phyloP scores from a whole-genome alignment of 306 rosid species.

The Fragaria vesca region DNA sequence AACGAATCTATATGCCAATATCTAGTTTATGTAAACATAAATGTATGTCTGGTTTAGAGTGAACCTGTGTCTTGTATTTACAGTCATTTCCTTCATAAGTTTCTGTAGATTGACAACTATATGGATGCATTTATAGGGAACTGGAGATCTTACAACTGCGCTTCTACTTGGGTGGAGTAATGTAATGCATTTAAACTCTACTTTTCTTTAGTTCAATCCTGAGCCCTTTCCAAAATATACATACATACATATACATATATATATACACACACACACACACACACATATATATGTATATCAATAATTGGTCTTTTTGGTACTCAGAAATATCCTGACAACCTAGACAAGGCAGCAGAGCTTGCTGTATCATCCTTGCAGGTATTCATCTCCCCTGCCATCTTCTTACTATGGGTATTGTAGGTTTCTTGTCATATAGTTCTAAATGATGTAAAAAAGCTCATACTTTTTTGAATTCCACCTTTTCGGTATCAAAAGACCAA shows the following conservation, averaged over 20 bases:
- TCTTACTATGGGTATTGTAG: neutral
- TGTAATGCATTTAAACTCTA: conserved; percentile 46
- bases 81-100: neutral
- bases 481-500: neutral
- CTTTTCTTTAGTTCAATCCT: conserved; percentile 15
- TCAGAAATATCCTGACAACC: conserved; percentile 72
- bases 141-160: conserved; percentile 88
- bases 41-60: neutral
- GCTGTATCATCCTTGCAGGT: conserved; percentile 91
- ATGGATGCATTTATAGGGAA: conserved; percentile 57
- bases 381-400: neutral
- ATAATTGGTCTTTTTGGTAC: conserved; percentile 20
- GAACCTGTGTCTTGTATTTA: neutral
- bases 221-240: neutral
- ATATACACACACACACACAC: too few species aligned
- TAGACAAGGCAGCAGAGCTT: conserved; percentile 77
- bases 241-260: too few species aligned
- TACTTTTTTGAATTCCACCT: neutral
- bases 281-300: neutral
- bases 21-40: neutral
- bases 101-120: conserved; percentile 14
- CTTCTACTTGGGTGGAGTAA: conserved; percentile 95
- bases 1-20: neutral
- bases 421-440: neutral
- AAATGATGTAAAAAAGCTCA: neutral